A percentile compares a stretch with the other conserved stretches of the same genome.
Evolutionary conservation across 768 basidiomycete genomes (phyloP).

Genomic region (Lentinula aciculospora): DNA sequence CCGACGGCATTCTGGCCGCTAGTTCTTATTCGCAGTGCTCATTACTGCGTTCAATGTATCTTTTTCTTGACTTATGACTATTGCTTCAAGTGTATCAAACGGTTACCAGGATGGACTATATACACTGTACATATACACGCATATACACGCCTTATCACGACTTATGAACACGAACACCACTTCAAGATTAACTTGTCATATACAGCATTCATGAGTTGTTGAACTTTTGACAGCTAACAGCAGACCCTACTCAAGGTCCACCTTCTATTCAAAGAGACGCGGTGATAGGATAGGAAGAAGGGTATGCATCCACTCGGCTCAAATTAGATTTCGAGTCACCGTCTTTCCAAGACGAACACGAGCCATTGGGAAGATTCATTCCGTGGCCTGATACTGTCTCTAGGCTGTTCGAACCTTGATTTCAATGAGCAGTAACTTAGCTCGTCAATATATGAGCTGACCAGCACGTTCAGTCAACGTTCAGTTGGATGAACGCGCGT

Average conservation of each 20-base stretch:
- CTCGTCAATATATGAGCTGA: too few relatives aligned
- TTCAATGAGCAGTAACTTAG: too few relatives aligned
- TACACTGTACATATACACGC: not conserved
- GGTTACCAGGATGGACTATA: not conserved
- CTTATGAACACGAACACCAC: not conserved
- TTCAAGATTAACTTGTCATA: too few relatives aligned
- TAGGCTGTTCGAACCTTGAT: not conserved
- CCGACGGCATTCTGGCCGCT: not conserved
- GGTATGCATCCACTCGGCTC: not conserved
- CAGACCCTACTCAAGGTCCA: not conserved
- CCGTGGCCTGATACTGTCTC: too few relatives aligned
- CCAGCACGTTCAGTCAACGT: too few relatives aligned
- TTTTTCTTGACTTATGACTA: not conserved
- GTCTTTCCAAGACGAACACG: not conserved
- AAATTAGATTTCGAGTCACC: too few relatives aligned
- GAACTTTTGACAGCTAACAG: not conserved
- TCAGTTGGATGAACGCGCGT: too few relatives aligned
- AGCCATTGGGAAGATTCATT: too few relatives aligned
- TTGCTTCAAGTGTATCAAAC: not conserved
- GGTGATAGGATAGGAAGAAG: not conserved
- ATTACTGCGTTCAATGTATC: not conserved
- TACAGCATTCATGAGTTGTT: not conserved
- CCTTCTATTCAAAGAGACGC: not conserved
- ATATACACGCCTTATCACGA: not conserved
- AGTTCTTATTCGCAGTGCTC: not conserved